phyloP scores from a whole-genome alignment of 1,284 basidiomycete genomes.

The Wallemia hederae region DNA sequence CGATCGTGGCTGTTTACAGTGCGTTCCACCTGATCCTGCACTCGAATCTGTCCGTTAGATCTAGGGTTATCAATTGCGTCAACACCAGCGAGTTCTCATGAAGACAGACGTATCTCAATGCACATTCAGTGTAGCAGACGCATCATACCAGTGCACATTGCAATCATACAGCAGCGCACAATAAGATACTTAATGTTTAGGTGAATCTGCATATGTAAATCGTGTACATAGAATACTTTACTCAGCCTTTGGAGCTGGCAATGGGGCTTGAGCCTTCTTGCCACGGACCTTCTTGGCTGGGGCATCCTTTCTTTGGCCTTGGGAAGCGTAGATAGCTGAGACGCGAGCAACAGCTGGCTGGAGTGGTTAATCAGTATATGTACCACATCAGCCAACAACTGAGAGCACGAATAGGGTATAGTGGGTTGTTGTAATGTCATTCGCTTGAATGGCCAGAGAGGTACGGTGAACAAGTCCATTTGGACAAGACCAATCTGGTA shows the following conservation, averaged over 20 bases:
- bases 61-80: too few species aligned
- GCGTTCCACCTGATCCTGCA: too few species aligned
- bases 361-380: neutral
- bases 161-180: neutral
- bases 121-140: too few species aligned
- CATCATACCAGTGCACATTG: neutral
- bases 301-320: neutral
- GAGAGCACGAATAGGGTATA: neutral
- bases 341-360: neutral
- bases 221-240: neutral
- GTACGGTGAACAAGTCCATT: neutral
- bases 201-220: neutral
- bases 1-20: too few species aligned
- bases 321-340: neutral
- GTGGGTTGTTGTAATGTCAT: neutral
- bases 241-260: neutral
- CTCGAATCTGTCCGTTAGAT: too few species aligned
- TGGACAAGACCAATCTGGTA: neutral
- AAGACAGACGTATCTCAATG: too few species aligned
- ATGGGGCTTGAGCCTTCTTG: neutral
- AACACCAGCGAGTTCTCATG: too few species aligned
- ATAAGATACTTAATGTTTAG: neutral
- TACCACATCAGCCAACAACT: neutral
- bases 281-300: neutral
- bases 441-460: slow-evolving; percentile 1